phyloP scores from a whole-genome alignment of 2,329 filamentous ascomycete genomes.

The Colletotrichum sansevieriae region DNA sequence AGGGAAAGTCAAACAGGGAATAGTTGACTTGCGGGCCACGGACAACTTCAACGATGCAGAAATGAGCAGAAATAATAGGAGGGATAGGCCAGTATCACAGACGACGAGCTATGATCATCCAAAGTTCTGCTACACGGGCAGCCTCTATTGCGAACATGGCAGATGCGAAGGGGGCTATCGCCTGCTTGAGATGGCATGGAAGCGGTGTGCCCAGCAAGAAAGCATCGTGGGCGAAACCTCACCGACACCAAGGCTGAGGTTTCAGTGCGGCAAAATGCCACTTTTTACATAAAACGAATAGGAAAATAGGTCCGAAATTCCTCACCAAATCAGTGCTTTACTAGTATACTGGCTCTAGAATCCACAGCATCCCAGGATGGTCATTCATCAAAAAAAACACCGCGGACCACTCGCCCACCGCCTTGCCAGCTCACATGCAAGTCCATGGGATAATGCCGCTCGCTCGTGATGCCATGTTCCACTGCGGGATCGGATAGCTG shows the following conservation, averaged over 20 bases:
- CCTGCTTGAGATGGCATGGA: not conserved
- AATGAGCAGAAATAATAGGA: not conserved
- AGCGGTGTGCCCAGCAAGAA: not conserved
- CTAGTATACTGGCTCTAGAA: too few species aligned
- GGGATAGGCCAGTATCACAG: too few species aligned
- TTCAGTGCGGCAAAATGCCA: not conserved
- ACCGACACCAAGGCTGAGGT: not conserved
- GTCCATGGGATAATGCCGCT: slow-evolving; percentile 3
- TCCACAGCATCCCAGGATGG: too few species aligned
- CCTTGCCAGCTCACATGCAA: slow-evolving; percentile 29
- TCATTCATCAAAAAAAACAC: too few species aligned
- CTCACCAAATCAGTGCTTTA: too few species aligned
- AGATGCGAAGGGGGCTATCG: too few species aligned
- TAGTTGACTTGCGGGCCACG: not conserved
- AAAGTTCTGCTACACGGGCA: slow-evolving; percentile 2
- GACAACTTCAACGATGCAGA: not conserved
- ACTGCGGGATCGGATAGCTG: not conserved
- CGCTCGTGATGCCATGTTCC: slow-evolving; percentile 27
- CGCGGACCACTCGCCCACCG: not conserved
- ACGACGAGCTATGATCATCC: slow-evolving; percentile 10
- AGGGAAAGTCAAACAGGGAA: slow-evolving; percentile 12
- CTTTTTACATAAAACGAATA: not conserved
- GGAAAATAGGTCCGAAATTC: not conserved
- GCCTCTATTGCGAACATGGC: not conserved
- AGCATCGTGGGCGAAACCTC: slow-evolving; percentile 1